These are phyloP conservation scores for Nakaseomyces uthaithaninus DNA, from an alignment of 1,139 yeast genomes.

Conservation along the genomic window DNA sequence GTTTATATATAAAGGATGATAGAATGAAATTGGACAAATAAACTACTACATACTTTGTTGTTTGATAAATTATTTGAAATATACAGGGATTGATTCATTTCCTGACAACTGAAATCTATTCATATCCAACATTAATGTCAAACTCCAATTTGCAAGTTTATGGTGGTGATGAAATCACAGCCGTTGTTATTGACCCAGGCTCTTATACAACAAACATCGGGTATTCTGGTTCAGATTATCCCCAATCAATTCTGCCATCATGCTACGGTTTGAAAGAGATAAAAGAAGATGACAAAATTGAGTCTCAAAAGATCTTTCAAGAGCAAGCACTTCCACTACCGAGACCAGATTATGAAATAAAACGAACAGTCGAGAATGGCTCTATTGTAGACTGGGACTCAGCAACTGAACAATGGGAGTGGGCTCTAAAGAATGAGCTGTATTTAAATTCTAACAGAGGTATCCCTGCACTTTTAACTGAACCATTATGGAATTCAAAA, in stretches of 20 bases:
- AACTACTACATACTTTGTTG: too few species aligned
- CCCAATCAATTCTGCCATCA: conserved; percentile 69
- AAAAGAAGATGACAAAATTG: conserved; percentile 18
- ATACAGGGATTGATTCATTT: too few species aligned
- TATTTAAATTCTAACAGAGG: conserved; percentile 29
- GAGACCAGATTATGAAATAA: conserved; percentile 43
- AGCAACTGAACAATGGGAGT: conserved; percentile 57
- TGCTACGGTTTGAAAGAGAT: conserved; percentile 35
- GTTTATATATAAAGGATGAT: too few species aligned
- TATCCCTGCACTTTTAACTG: conserved; percentile 34
- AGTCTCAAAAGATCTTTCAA: conserved; percentile 33
- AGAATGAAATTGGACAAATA: too few species aligned
- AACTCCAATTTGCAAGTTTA: conserved; percentile 38
- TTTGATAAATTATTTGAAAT: too few species aligned
- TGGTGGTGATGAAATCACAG: conserved; percentile 78
- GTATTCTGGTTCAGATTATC: conserved; percentile 90
- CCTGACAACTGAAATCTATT: background rate
- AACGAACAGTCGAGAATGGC: conserved; percentile 54
- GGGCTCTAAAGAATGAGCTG: conserved; percentile 38
- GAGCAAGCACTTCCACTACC: conserved; percentile 57
- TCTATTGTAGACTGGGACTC: conserved; percentile 66
- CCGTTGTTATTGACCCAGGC: conserved; percentile 88
- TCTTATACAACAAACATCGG: conserved; percentile 78
- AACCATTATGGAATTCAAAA: conserved; percentile 56
- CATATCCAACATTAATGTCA: conserved; percentile 19